A percentile compares a stretch with the other conserved stretches of the same genome.
phyloP scores from a whole-genome alignment of 1,139 yeast genomes.

The Diutina sp. region DNA sequence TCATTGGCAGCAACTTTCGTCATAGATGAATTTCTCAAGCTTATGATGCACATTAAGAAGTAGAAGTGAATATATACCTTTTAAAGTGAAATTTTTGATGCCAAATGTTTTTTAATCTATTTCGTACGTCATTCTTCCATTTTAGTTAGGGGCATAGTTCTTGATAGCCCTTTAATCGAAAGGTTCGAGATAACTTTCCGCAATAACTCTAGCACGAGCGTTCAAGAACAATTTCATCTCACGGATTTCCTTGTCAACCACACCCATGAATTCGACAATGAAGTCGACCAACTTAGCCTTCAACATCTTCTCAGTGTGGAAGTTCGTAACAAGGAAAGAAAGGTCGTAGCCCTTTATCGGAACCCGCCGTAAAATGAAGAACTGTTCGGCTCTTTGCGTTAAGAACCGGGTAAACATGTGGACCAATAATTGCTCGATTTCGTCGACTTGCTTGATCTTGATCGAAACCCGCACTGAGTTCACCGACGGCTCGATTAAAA shows the following conservation, averaged over 20 bases:
- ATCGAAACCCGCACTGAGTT: constrained; percentile 83
- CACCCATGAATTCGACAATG: constrained; percentile 97
- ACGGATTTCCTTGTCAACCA: constrained; percentile 95
- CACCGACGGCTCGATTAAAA: constrained; percentile 86
- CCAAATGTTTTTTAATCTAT: not conserved
- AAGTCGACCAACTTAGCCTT: constrained; percentile 93
- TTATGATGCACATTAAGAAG: constrained; percentile 17
- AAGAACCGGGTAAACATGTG: constrained; percentile 88
- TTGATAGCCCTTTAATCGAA: constrained; percentile 32
- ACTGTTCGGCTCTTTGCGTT: constrained; percentile 91
- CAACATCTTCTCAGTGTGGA: constrained; percentile 92
- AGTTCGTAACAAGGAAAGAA: constrained; percentile 83
- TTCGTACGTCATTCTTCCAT: not conserved
- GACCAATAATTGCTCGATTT: constrained; percentile 86
- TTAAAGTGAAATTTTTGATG: not conserved
- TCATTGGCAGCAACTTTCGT: constrained; percentile 42
- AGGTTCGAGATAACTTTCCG: constrained; percentile 81
- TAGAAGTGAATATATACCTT: not conserved
- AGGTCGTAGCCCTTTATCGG: constrained; percentile 91
- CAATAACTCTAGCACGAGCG: constrained; percentile 96
- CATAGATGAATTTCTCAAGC: constrained; percentile 34
- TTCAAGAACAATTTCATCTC: constrained; percentile 95
- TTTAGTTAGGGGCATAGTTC: not conserved
- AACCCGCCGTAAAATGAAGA: constrained; percentile 79
- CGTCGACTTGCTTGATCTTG: constrained; percentile 94